These are phyloP conservation scores for Boechera stricta DNA, from an alignment of 345 rosid species.

Conservation along the genomic window DNA sequence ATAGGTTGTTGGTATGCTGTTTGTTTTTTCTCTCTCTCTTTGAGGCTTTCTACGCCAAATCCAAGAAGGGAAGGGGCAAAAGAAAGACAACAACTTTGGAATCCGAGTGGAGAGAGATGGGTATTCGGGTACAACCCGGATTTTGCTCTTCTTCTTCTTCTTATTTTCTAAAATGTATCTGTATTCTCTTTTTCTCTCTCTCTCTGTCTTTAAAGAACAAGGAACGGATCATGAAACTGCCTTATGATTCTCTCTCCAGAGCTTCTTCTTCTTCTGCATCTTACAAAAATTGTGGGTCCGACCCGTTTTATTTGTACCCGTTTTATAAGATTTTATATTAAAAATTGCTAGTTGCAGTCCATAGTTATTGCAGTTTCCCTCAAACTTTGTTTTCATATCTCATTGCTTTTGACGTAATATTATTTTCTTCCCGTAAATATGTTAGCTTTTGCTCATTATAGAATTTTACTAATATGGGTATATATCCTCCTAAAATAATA, in stretches of 20 bases:
- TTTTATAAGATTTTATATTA: no score
- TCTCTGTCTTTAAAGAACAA: constrained; percentile 15
- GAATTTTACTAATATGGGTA: not conserved
- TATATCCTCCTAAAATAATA: not conserved
- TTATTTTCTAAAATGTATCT: constrained; percentile 36
- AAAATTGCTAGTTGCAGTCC: not conserved
- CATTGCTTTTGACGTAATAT: constrained; percentile 17
- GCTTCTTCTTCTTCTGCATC: constrained; percentile 1
- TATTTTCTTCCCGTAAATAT: not conserved
- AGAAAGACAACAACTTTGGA: constrained; percentile 31
- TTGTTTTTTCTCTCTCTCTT: constrained; percentile 28
- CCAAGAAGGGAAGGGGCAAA: constrained; percentile 29
- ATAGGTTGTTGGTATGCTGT: constrained; percentile 35
- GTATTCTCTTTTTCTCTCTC: constrained; percentile 12
- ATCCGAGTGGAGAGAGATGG: constrained; percentile 39
- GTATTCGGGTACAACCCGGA: constrained; percentile 50
- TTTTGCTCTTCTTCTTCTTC: constrained; percentile 35
- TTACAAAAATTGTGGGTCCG: constrained; percentile 31
- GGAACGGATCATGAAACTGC: constrained; percentile 37
- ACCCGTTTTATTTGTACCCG: constrained; percentile 39
- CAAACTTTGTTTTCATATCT: constrained; percentile 33
- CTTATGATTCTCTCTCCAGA: constrained; percentile 35
- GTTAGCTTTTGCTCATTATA: not conserved
- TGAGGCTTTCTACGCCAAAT: constrained; percentile 34
- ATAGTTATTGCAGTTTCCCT: constrained; percentile 34